Conservation (phyloP, 2,329 filamentous ascomycete genomes). For the Fusarium graminum region DNA sequence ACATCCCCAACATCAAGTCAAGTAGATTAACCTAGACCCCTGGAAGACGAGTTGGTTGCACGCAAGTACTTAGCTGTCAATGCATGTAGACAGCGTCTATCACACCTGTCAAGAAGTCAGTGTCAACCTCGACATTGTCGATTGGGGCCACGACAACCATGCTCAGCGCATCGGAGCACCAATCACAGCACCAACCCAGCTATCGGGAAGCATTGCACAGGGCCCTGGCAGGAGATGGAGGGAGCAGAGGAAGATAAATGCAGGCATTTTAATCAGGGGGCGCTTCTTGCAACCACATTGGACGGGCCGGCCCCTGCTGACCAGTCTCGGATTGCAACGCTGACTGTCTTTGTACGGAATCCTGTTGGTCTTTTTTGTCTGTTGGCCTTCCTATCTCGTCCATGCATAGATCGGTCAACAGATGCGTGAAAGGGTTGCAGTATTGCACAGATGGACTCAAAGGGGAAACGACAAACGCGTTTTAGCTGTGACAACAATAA, state of each 20-base stretch:
- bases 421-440: slow-evolving; percentile 17
- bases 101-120: slow-evolving; percentile 34
- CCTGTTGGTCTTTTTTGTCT: slow-evolving; percentile 27
- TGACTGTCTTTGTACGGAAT: slow-evolving; percentile 11
- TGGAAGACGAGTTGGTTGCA: slow-evolving; percentile 5
- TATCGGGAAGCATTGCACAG: slow-evolving; percentile 23
- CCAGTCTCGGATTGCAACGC: slow-evolving; percentile 25
- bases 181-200: slow-evolving; percentile 37
- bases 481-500: slow-evolving; percentile 19
- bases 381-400: slow-evolving; percentile 36
- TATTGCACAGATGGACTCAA: background rate
- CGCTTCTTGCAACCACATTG: slow-evolving; percentile 16
- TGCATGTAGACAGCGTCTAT: slow-evolving; percentile 30
- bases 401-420: slow-evolving; percentile 1
- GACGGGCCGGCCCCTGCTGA: slow-evolving; percentile 31
- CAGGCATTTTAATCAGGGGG: slow-evolving; percentile 18
- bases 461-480: slow-evolving; percentile 5
- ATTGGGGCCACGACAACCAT: slow-evolving; percentile 49
- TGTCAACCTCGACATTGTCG: slow-evolving; percentile 22
- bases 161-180: slow-evolving; percentile 40
- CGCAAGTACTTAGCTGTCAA: slow-evolving; percentile 12
- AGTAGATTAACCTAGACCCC: background rate
- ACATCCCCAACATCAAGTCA: slow-evolving; percentile 2
- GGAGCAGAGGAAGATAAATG: slow-evolving; percentile 2
- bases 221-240: slow-evolving; percentile 11